Conservation (phyloP, 2,329 filamentous ascomycete species). For the Cladosporium sp. region DNA sequence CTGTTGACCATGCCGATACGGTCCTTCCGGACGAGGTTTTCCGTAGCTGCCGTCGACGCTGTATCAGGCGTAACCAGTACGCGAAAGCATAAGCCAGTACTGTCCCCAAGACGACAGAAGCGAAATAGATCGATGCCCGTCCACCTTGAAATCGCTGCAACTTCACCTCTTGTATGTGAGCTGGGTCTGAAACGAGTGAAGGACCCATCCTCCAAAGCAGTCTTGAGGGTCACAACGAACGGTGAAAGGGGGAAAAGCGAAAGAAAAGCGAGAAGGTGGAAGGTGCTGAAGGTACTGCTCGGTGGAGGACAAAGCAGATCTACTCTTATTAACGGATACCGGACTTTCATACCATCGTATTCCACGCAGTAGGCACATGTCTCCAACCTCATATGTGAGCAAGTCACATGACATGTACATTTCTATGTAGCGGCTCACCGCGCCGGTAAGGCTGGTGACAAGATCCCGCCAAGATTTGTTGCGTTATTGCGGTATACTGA, state of each 20-base stretch:
- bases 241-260: too few relatives aligned
- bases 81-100: slow-evolving; percentile 15
- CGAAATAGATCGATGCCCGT: slow-evolving; percentile 16
- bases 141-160: slow-evolving; percentile 10
- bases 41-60: background rate
- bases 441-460: slow-evolving; percentile 4
- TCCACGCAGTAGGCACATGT: background rate
- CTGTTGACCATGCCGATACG: background rate
- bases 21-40: background rate
- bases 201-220: slow-evolving; percentile 12
- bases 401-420: slow-evolving; percentile 5
- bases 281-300: too few relatives aligned
- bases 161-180: slow-evolving; percentile 10
- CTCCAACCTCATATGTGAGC: background rate
- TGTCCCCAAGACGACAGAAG: slow-evolving; percentile 12
- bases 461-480: background rate
- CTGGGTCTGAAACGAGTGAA: background rate
- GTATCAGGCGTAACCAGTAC: slow-evolving; percentile 15
- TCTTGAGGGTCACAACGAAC: too few relatives aligned
- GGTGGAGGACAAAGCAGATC: too few relatives aligned
- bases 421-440: slow-evolving; percentile 6
- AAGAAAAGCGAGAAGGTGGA: too few relatives aligned
- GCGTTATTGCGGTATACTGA: background rate
- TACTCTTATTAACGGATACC: too few relatives aligned
- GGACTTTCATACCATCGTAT: background rate